Conservation (phyloP, 371 early-diverging fungal species). For the Actinomortierella wolfii region DNA sequence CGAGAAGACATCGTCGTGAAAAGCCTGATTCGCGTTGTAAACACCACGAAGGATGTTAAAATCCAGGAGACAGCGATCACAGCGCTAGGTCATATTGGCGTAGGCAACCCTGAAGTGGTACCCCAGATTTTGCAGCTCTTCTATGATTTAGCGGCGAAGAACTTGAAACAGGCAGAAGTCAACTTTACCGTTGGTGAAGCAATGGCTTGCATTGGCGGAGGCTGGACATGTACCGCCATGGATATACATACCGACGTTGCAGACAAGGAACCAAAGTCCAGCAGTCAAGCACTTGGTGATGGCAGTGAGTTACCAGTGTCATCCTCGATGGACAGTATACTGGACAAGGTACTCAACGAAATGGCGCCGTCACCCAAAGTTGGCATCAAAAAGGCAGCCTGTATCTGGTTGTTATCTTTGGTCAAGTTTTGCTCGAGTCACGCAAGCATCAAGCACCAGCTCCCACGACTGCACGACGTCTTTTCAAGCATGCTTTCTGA, state of each 20-base stretch:
- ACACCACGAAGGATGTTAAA: conserved; percentile 68
- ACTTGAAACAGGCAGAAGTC: conserved; percentile 79
- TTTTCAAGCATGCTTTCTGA: conserved; percentile 81
- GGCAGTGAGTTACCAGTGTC: too few species aligned
- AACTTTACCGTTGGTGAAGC: conserved; percentile 88
- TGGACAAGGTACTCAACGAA: conserved; percentile 60
- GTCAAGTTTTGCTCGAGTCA: conserved; percentile 76
- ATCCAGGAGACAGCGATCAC: conserved; percentile 76
- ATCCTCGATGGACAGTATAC: conserved; percentile 32
- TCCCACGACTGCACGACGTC: conserved; percentile 65
- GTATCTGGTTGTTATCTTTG: conserved; percentile 84
- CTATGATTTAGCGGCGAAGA: conserved; percentile 62
- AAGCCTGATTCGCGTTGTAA: conserved; percentile 50
- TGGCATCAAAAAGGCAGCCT: conserved; percentile 77
- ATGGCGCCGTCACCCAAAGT: conserved; percentile 57
- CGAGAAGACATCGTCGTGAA: conserved; percentile 49
- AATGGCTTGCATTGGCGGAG: conserved; percentile 66
- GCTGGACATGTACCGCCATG: conserved; percentile 76
- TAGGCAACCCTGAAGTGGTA: conserved; percentile 54
- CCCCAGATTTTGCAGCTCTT: conserved; percentile 58
- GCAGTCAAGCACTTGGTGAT: too few species aligned
- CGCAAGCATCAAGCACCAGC: conserved; percentile 52
- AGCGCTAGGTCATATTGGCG: conserved; percentile 71
- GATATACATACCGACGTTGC: conserved; percentile 44
- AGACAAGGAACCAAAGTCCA: conserved; percentile 16